These are phyloP conservation scores for Hyaloperonospora brassicae DNA, from an alignment of 352 stramenopile species.

Conservation along the genomic window DNA sequence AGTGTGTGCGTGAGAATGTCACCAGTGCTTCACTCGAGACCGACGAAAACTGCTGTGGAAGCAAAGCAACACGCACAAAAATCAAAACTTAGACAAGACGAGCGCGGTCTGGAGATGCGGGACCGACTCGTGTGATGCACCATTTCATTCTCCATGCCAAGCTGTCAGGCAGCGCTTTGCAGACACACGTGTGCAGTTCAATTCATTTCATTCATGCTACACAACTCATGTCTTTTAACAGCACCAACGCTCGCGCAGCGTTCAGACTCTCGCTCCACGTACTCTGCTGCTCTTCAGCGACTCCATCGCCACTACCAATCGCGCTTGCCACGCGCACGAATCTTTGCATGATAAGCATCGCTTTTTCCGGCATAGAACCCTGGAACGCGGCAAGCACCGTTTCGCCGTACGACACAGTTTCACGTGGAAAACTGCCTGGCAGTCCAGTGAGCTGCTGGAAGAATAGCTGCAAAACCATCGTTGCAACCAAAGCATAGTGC, in stretches of 20 bases:
- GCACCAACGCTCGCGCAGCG: constrained; percentile 26
- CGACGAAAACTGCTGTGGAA: constrained; percentile 17
- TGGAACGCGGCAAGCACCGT: constrained; percentile 43
- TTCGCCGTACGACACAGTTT: constrained; percentile 24
- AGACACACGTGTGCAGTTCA: constrained; percentile 1
- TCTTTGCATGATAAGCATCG: constrained; percentile 22
- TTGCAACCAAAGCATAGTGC: constrained; percentile 18
- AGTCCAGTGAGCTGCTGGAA: constrained; percentile 63
- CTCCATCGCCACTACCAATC: constrained; percentile 11
- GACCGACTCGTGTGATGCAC: constrained; percentile 9
- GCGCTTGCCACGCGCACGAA: constrained; percentile 17
- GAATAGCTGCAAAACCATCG: constrained; percentile 46
- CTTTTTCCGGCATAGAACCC: constrained; percentile 28
- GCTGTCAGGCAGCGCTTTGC: not conserved
- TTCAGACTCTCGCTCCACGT: constrained; percentile 24
- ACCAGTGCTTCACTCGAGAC: constrained; percentile 9
- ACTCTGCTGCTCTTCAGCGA: constrained; percentile 9
- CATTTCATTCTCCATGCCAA: not conserved
- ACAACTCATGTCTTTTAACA: constrained; percentile 33
- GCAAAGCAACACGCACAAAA: constrained; percentile 7
- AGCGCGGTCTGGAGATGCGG: constrained; percentile 5
- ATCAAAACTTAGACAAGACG: constrained; percentile 4
- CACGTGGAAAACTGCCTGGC: constrained; percentile 36
- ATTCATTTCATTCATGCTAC: constrained; percentile 19
- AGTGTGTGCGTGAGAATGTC: constrained; percentile 14